Base-by-base conservation (phyloP, 192 early-diverging fungal species). In the Podila epigama region DNA sequence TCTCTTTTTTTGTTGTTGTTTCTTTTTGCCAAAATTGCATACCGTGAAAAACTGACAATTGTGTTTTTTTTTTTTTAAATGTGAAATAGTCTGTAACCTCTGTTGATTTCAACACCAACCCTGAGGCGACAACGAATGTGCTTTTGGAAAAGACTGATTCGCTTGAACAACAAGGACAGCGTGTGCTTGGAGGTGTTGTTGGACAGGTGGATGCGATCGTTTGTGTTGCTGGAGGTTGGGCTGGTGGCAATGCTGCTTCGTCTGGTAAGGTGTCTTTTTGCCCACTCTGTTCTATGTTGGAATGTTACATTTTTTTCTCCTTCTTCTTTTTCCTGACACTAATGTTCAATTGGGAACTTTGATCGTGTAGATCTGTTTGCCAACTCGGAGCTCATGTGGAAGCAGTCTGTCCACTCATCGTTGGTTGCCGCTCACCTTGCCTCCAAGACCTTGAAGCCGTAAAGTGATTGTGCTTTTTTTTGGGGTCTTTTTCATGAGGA, bases 221-320 rank as follows among this genome's bases (percentile, higher is more conserved):
- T 31, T 96, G 94, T 69, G 95, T 95, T 15, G 97, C 97, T 36
- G 97, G 97, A 55, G 97, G 97, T 7, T 99, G 95, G 94, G 92
- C 91, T 48, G 95, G 95, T 34, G 97, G 97, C 16, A 94, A 93
- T 66, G 88, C 93, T 28, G 84, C 82, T 18, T 88, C 88, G 70
- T 66, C 79, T 34, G 85, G 87, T 87, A 86, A 25, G 71, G 34
- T n/a, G n/a, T n/a, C n/a, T n/a, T n/a, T n/a, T n/a, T n/a, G n/a
- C n/a, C n/a, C n/a, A n/a, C n/a, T n/a, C n/a, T n/a, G n/a, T n/a
- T n/a, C n/a, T n/a, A n/a, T n/a, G n/a, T n/a, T n/a, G 27, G 16
- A 29, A 32, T 60, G 50, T 20, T 32, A 58, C 15, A n/a, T 33
- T 57, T 39, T 51, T 51, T 64, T 33, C 16, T 39, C 27, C 29